Base-by-base conservation (phyloP, 805 yeast genomes). In the Cyberlindnera maclurae region DNA sequence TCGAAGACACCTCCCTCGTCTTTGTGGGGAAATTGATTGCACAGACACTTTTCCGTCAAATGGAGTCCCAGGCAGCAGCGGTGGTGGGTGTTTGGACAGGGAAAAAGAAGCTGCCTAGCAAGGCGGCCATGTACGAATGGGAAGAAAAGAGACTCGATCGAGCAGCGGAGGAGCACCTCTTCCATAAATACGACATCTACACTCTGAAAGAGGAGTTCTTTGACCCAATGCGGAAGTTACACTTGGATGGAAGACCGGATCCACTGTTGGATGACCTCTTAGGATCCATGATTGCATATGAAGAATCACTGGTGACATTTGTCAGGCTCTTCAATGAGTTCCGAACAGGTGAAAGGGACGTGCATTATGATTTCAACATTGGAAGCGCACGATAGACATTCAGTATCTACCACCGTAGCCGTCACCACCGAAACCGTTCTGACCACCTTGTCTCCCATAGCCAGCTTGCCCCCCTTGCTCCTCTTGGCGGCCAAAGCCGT, bases 11-110 rank as follows among this genome's bases (percentile, higher is more conserved):
- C 6, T 64, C 71, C 15, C 50, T 73, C 27, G 63, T 64, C 2
- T 64, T 71, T 38, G 57, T 68, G 12, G 78, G 76, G 0, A 52
- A 56, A 30, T 29, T 57, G 24, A 16, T 68, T 2, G 64, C 74
- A 1, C 66, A 70, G 2, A 49, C 71, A 18, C 64, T 67, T 44
- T 73, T 72, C 59, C 69, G 70, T 36, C 62, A 70, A 12, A 69
- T 73, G 45, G 81, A 75, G 47, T 60, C 70, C 2, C 57, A 64
- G 34, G 73, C 77, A 2, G 70, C 75, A n/a, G 77, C 78, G 0
- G 58, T 75, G 36, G 74, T 76, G 12, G 79, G 79, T n/a, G 69
- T 72, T 4, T 75, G 77, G 75, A 60, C 75, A 2, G 64, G 65
- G 12, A 58, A 58, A 22, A 57, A 52, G 18, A 12, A 44, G 10